Base-by-base conservation (phyloP, 768 basidiomycete species). In the Dendrothele bispora region DNA sequence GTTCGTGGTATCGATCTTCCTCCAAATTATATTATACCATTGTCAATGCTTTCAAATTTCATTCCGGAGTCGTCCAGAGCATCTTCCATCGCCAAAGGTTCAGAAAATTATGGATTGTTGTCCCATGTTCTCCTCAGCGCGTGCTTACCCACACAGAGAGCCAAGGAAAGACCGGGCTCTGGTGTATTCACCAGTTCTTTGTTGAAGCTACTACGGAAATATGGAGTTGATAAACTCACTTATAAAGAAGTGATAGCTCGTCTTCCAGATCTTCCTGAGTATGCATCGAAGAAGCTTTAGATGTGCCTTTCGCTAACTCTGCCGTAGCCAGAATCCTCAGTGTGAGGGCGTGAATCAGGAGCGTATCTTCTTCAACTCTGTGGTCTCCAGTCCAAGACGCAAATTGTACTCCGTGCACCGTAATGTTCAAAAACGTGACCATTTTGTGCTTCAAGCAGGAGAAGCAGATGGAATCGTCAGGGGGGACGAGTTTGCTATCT, bases 121-220 rank as follows among this genome's bases (percentile, higher is more conserved):
- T 55, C 54, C 20, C 54, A 55, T 34, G 49, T 55, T 11, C 39
- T 55, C 6, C 49, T 55, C 14, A 48, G 55, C 6, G 54, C 54
- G 14, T 55, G 54, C 37, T 49, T 21, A 20, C 17, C 18, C 18
- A 28, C 21, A 25, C 54, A 55, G 54, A 5, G 12, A 7, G 54
- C 54, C 10, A 51, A 49, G n/a, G 64, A 67, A 45, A 5, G 45
- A 24, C n/a, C 48, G 2, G 57, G 52, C 0, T 51, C 39, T 2
- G 64, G 64, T 8, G 47, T 41, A 17, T 67, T 67, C 38, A 67
- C 65, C 1, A 26, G 30, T 3, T 55, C 52, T 4, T 47, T 66
- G 22, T 39, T 65, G 37, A 7, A 37, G 27, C 21, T 42, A 28
- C 50, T 63, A 26, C 26, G 30, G 12, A 18, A 18, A 1, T n/a